Evolutionary conservation across 768 basidiomycete genomes (phyloP), one percentile per base, ranked within the genome.

Genomic region (Steccherinum ochraceum): DNA sequence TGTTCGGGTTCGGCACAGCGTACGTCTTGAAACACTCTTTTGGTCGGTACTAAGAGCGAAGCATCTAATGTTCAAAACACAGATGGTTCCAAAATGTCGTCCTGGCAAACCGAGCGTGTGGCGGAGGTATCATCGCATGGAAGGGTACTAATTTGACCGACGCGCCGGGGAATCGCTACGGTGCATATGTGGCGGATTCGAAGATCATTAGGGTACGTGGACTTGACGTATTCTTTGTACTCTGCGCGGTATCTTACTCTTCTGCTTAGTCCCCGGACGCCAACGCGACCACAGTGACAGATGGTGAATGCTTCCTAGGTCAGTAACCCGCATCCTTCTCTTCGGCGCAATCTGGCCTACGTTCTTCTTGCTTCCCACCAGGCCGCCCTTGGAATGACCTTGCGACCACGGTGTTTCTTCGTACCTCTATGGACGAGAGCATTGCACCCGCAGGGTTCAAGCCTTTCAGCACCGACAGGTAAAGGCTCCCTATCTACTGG

Each of bases 91-190:
- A 84, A 56, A 76, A 75, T 18, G 65, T 76, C 12, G 74, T 73
- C 18, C 67, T 86, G 1, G 82, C 83, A 2, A 82, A 78, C 49
- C 75, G 84, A 18, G 83, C 71, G 0, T 83, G 80, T 50, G 83
- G 83, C 0, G 84, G 84, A 2, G 82, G 81, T 0, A 71, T 85
- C 13, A 75, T 75, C 10, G 84, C 83, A 0, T 85, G 83, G 83
- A 75, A 74, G 49, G 82, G 83, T 2, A 76, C 73, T 3, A 78
- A 81, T 59, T 64, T 75, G 35, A 75, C 75, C 0, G 72, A 76
- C 56, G 74, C 74, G 13, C 77, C 70, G 5, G 69, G 67, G 1
- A 77, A 79, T 51, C 69, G 71, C 4, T 80, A 79, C 51, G 80
- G 80, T 1, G 78, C 77, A 5, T 83, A 80, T 58, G 75, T 84